Conservation (phyloP, 768 basidiomycete genomes). For the Pleurotus tuoliensis region DNA sequence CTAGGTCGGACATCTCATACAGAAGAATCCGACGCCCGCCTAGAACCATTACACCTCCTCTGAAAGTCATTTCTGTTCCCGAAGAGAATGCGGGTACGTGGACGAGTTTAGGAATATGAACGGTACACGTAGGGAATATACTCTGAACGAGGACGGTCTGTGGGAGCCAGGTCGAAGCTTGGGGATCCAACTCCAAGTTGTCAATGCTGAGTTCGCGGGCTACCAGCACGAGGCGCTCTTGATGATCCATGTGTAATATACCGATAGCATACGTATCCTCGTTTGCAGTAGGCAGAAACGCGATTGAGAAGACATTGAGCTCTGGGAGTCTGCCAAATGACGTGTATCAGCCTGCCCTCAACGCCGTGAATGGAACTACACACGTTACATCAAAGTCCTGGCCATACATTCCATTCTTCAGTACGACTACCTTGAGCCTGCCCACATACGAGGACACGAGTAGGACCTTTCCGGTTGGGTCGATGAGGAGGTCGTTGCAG, state of each 20-base stretch:
- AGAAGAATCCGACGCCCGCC: conserved; percentile 65
- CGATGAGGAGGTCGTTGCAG: conserved; percentile 64
- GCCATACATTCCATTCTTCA: conserved; percentile 53
- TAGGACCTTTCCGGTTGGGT: conserved; percentile 57
- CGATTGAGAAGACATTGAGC: conserved; percentile 62
- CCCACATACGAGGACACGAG: conserved; percentile 66
- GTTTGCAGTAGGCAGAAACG: conserved; percentile 47
- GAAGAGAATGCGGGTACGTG: conserved; percentile 32
- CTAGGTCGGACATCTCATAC: conserved; percentile 50
- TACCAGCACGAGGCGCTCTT: conserved; percentile 57
- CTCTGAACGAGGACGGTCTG: conserved; percentile 50
- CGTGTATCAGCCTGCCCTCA: conserved; percentile 6
- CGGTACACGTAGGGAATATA: conserved; percentile 38
- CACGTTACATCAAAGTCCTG: conserved; percentile 63
- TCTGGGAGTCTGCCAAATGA: conserved; percentile 49
- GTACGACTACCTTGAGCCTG: conserved; percentile 59
- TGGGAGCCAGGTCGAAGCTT: conserved; percentile 44
- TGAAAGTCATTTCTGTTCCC: conserved; percentile 30
- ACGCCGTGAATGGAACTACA: conserved; percentile 22
- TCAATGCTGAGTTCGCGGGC: conserved; percentile 50
- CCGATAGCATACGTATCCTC: conserved; percentile 50
- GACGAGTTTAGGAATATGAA: conserved; percentile 37
- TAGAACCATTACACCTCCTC: conserved; percentile 69
- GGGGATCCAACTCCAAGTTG: conserved; percentile 46
- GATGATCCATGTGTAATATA: conserved; percentile 65